phyloP scores from a whole-genome alignment of 148 eudicot species.

The Diospyros kaki region DNA sequence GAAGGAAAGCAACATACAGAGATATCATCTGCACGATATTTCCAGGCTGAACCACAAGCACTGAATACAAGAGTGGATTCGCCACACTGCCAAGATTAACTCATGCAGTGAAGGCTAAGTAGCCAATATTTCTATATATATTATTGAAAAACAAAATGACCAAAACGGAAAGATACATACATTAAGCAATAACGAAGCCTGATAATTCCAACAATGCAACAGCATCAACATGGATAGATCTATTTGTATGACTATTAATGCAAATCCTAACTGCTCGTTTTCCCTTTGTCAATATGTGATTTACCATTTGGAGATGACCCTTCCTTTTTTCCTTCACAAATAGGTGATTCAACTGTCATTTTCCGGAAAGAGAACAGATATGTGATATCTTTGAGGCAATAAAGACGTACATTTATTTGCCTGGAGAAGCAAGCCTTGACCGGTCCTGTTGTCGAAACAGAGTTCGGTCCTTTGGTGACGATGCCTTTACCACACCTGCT shows the following conservation, averaged over 20 bases:
- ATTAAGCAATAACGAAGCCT: not conserved
- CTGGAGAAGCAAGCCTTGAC: constrained; percentile 45
- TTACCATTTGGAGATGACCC: not conserved
- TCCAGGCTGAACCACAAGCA: constrained; percentile 5
- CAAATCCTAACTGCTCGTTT: not conserved
- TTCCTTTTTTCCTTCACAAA: not conserved
- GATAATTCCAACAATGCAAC: not conserved
- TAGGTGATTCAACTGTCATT: constrained; percentile 1
- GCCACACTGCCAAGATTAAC: constrained; percentile 21
- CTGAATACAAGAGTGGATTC: constrained; percentile 6
- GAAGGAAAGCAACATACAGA: constrained; percentile 11
- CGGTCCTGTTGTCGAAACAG: constrained; percentile 47
- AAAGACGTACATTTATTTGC: constrained; percentile 38
- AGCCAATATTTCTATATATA: constrained; percentile 9
- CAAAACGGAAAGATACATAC: constrained; percentile 18
- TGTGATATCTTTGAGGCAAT: not conserved
- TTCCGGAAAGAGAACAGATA: not conserved
- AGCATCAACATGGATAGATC: not conserved
- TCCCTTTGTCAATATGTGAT: not conserved
- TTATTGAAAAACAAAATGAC: constrained; percentile 18
- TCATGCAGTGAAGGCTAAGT: constrained; percentile 29
- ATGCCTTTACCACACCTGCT: constrained; percentile 58
- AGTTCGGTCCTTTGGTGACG: constrained; percentile 64
- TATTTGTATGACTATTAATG: not conserved
- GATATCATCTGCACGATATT: constrained; percentile 13